These are phyloP conservation scores for Leccinum fallax DNA, from an alignment of 1,284 basidiomycete species.

Conservation along the genomic window DNA sequence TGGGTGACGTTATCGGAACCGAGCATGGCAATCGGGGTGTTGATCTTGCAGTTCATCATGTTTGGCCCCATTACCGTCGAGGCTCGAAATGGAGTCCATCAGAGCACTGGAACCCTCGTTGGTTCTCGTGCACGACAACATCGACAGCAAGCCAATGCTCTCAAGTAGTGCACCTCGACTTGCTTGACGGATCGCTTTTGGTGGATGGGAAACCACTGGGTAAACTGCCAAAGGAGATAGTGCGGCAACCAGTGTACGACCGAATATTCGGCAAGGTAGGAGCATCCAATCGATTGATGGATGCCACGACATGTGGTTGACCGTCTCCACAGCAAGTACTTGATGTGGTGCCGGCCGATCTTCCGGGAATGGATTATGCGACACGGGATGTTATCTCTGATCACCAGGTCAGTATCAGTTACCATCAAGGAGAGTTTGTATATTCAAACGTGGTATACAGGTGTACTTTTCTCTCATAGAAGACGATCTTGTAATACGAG, in stretches of 20 bases:
- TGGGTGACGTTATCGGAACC: constrained; percentile 10
- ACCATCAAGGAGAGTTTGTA: neutral
- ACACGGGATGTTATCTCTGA: constrained; percentile 29
- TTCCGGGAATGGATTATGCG: constrained; percentile 40
- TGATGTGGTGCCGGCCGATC: constrained; percentile 38
- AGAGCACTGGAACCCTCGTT: constrained; percentile 35
- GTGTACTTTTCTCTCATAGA: constrained; percentile 31
- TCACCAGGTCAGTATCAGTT: constrained; percentile 20
- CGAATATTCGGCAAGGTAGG: constrained; percentile 37
- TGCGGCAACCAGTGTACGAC: constrained; percentile 35
- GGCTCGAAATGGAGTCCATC: constrained; percentile 37
- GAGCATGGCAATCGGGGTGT: constrained; percentile 25
- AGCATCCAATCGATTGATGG: neutral
- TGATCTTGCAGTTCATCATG: constrained; percentile 36
- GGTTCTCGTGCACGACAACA: constrained; percentile 37
- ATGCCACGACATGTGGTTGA: neutral
- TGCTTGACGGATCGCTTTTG: constrained; percentile 45
- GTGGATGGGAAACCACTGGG: constrained; percentile 44
- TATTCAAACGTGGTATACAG: neutral
- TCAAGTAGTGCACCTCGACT: constrained; percentile 40
- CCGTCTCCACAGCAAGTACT: constrained; percentile 33
- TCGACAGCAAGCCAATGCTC: constrained; percentile 1
- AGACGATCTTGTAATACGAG: constrained; percentile 35
- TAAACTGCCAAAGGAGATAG: constrained; percentile 39
- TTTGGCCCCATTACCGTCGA: constrained; percentile 41